Percentiles rank a stretch among this genome's conserved stretches.
Conservation (phyloP, 169 alveolate genomes). For the Eimeria sp. region DNA sequence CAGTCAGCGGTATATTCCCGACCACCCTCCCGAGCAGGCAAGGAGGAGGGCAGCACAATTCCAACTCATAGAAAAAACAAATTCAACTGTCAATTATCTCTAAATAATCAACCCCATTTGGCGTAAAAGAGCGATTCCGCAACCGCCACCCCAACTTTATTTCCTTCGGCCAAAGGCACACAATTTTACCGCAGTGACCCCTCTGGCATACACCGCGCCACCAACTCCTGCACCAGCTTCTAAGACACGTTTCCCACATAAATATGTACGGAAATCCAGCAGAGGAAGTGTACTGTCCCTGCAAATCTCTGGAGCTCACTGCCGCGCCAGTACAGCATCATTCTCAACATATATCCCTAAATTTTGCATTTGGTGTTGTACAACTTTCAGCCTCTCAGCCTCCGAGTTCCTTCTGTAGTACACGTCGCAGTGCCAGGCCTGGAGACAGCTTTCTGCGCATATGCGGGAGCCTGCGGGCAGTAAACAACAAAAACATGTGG, state of each 20-base stretch:
- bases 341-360: conserved; percentile 7
- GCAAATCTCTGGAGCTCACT: background rate
- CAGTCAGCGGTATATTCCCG: background rate
- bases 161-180: background rate
- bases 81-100: background rate
- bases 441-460: conserved; percentile 76
- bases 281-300: background rate
- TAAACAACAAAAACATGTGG: background rate
- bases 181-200: background rate
- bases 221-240: background rate
- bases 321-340: background rate
- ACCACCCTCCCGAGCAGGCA: background rate
- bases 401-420: conserved; percentile 67
- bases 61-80: background rate
- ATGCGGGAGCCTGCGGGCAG: conserved; percentile 67
- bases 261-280: background rate
- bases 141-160: background rate
- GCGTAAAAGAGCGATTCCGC: background rate
- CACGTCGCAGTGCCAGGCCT: conserved; percentile 84
- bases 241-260: background rate
- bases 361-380: conserved; percentile 43
- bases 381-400: conserved; percentile 17
- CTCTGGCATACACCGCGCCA: background rate
- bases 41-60: background rate
- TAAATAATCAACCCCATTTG: background rate